phyloP scores from a whole-genome alignment of 176 grass and related monocot species.

The Oryza australiensis region DNA sequence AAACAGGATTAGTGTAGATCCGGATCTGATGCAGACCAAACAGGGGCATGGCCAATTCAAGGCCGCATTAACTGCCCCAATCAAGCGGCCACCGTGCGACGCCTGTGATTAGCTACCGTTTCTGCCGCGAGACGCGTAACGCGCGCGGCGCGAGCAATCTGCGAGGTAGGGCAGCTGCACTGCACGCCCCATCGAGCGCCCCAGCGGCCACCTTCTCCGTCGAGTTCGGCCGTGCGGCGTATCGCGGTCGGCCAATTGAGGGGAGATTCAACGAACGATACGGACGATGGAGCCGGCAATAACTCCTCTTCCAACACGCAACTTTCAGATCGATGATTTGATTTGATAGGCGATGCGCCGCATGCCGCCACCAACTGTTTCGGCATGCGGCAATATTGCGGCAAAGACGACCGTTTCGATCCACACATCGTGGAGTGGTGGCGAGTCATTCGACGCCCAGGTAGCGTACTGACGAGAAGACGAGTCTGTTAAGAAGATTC shows the following conservation, averaged over 20 bases:
- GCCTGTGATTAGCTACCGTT: no score
- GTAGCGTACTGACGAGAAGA: slow-evolving; percentile 1
- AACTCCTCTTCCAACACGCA: slow-evolving; percentile 23
- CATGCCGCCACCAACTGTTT: not conserved
- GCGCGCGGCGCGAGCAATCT: not conserved
- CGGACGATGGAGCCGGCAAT: not conserved
- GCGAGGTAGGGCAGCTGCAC: no score
- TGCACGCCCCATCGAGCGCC: not conserved
- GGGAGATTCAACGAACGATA: slow-evolving; percentile 32
- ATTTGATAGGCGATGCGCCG: not conserved
- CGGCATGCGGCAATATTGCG: not conserved
- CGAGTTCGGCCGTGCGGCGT: slow-evolving; percentile 19
- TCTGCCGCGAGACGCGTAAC: not conserved
- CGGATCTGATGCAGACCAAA: not conserved
- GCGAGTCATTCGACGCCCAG: not conserved
- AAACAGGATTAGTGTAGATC: not conserved
- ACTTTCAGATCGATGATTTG: not conserved
- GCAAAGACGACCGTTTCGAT: not conserved
- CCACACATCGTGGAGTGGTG: not conserved
- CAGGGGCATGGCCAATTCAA: not conserved
- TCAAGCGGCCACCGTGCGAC: not conserved
- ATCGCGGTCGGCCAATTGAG: no score
- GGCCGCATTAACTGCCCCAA: not conserved
- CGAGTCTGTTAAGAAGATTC: not conserved
- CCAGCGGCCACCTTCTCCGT: not conserved